Percentiles rank a stretch among this genome's conserved stretches.
Conservation (phyloP, 2,329 filamentous ascomycete species). For the Beauveria australis region DNA sequence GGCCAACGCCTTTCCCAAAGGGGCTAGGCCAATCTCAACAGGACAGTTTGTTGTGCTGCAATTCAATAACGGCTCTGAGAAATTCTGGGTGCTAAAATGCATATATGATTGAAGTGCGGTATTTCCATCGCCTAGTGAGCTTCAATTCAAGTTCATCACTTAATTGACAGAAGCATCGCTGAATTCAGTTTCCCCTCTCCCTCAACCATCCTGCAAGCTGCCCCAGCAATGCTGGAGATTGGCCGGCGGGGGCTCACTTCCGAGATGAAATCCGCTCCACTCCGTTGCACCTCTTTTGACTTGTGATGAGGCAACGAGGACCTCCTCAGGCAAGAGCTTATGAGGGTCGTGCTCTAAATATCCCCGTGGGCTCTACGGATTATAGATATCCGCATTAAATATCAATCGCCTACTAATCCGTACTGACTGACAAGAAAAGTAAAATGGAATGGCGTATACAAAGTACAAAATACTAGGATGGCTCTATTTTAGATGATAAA, state of each 20-base stretch:
- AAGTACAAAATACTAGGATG: background rate
- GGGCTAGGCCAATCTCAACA: slow-evolving; percentile 19
- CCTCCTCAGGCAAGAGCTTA: slow-evolving; percentile 7
- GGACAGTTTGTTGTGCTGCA: background rate
- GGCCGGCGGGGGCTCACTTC: slow-evolving; percentile 6
- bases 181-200: background rate
- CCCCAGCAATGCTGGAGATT: slow-evolving; percentile 9
- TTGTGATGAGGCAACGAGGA: too few species aligned
- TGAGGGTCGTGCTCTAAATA: too few species aligned
- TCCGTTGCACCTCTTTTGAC: background rate
- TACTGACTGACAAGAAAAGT: too few species aligned
- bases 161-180: too few species aligned
- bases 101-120: too few species aligned
- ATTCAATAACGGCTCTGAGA: background rate
- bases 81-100: too few species aligned
- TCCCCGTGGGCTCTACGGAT: too few species aligned
- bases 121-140: too few species aligned
- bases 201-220: background rate
- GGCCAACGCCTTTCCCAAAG: slow-evolving; percentile 18
- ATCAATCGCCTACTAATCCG: background rate
- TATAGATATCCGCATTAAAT: background rate
- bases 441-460: background rate
- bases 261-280: slow-evolving; percentile 12
- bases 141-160: background rate
- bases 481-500: background rate